Evolutionary conservation across 768 basidiomycete species (phyloP), one percentile per base, ranked within the genome.

Genomic region (Sporobolomyces roseus): DNA sequence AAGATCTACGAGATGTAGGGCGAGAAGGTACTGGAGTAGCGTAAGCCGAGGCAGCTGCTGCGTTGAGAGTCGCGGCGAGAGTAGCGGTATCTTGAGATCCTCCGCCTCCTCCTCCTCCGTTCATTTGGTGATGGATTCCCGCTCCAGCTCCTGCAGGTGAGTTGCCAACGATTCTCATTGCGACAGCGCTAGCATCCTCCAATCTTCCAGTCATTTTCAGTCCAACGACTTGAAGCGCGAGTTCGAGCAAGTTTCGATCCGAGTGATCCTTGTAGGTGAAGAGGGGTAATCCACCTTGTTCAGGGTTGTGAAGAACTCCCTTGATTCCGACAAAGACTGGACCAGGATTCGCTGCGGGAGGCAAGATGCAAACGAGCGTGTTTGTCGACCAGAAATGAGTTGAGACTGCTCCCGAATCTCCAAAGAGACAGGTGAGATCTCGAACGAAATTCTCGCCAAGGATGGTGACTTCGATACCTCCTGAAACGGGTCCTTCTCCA

Each of bases 191-290:
- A 3, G 93, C 92, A 61, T 93, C 90, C 74, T 93, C 91, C 33
- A 94, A 87, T 76, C 92, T 89, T 54, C 93, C 93, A 0, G 92
- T 94, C 90, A 96, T 93, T 81, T 94, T 93, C 71, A 96, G 81
- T 0, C 93, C 93, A 23, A 97, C 92, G 19, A 94, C 91, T 76
- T 94, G 92, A 5, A 97, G 82, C 59, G 93, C 93, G 61, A 96
- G 85, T 78, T 94, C 93, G 91, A 97, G 93, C 88, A 97, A 79
- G 10, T 89, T 88, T 61, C 91, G 82, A 76, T 97, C 93, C 30
- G 90, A 88, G 68, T 92, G 89, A 74, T 94, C 91, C 25, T 87
- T 85, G 79, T 97, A 97, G 1, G 89, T 92, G 80, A 96, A 97
- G 64, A 92, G 79, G 65, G 77, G 53, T 82, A 85, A 30, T 84